These are phyloP conservation scores for Diphasiastrum complanatum DNA, from an alignment of 83 land plant species.

Conservation along the genomic window DNA sequence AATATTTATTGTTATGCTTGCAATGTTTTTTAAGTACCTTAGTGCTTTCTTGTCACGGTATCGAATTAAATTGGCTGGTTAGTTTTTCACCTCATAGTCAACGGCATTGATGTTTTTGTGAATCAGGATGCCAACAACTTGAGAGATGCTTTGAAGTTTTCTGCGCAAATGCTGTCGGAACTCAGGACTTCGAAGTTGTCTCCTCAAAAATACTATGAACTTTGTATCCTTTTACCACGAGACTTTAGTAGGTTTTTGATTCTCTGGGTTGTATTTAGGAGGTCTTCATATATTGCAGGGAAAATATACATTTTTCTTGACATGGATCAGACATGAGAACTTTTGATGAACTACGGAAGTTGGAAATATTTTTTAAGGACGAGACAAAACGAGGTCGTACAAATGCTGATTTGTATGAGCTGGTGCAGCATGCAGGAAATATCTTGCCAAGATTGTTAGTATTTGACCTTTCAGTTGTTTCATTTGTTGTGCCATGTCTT, in stretches of 20 bases:
- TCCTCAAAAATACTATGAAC: conserved; percentile 92
- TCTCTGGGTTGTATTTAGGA: background rate
- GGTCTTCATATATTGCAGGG: background rate
- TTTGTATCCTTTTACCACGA: conserved; percentile 45
- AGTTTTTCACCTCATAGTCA: background rate
- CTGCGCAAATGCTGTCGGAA: conserved; percentile 96
- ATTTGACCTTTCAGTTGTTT: background rate
- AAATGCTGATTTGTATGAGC: conserved; percentile 78
- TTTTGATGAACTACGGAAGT: conserved; percentile 81
- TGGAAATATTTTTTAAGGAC: conserved; percentile 87
- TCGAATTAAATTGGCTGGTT: background rate
- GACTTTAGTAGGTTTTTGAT: background rate
- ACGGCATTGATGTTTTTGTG: background rate
- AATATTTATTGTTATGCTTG: too few relatives aligned
- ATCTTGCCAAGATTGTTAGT: conserved; percentile 85
- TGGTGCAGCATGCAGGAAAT: conserved; percentile 95
- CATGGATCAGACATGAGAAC: conserved; percentile 66
- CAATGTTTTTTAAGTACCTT: too few relatives aligned
- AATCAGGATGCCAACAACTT: conserved; percentile 77
- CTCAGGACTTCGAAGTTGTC: conserved; percentile 89
- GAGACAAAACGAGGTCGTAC: conserved; percentile 71
- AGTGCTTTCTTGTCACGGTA: background rate
- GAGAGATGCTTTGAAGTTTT: conserved; percentile 80
- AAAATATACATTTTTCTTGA: conserved; percentile 3
- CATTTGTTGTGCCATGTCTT: background rate